A percentile compares a stretch with the other conserved stretches of the same genome.
These are phyloP conservation scores for Nakazawaea peltata DNA, from an alignment of 805 yeast species.

Conservation along the genomic window DNA sequence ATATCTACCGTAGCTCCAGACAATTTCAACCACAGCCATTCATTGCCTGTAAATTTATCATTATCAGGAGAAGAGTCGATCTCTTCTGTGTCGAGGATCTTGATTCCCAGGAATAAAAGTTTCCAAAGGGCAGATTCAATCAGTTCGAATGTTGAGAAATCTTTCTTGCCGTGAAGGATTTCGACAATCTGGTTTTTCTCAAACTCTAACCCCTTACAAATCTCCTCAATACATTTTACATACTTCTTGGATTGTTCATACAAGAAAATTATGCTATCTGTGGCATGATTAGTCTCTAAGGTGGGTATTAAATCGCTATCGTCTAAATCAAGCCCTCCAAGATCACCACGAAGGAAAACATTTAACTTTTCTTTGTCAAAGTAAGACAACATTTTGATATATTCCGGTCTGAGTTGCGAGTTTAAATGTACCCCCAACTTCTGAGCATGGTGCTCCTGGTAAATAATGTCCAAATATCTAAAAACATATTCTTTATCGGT, in stretches of 20 bases:
- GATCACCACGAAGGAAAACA: too few species aligned
- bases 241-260: constrained; percentile 17
- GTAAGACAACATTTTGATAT: constrained; percentile 19
- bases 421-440: constrained; percentile 19
- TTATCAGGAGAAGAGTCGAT: constrained; percentile 12
- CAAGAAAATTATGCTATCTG: constrained; percentile 26
- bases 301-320: constrained; percentile 11
- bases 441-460: constrained; percentile 27
- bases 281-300: constrained; percentile 18
- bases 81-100: constrained; percentile 19
- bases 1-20: constrained; percentile 29
- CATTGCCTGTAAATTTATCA: constrained; percentile 20
- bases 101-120: constrained; percentile 25
- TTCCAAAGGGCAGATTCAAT: constrained; percentile 26
- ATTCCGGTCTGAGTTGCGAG: constrained; percentile 15
- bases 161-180: constrained; percentile 8
- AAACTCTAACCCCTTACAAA: constrained; percentile 14
- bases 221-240: constrained; percentile 23
- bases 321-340: too few species aligned
- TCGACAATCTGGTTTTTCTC: constrained; percentile 17
- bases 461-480: too few species aligned
- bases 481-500: constrained; percentile 17
- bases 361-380: constrained; percentile 14
- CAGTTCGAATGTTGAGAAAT: constrained; percentile 1
- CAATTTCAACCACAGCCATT: constrained; percentile 29